Base-by-base conservation (phyloP, 192 early-diverging fungal species). In the Backusella westeae region DNA sequence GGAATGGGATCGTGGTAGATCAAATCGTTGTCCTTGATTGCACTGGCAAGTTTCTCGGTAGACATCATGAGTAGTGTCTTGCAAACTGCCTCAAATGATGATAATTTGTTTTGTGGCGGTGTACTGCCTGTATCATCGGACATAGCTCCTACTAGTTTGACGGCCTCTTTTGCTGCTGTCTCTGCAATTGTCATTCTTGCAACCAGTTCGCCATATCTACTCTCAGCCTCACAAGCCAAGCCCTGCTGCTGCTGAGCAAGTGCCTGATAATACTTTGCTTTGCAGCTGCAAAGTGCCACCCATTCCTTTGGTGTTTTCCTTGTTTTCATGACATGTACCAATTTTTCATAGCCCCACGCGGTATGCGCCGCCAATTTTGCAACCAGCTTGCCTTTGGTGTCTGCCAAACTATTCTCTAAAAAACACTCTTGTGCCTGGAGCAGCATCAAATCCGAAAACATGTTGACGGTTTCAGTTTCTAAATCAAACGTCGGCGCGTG, bases 361-460 rank as follows among this genome's bases (percentile, higher is more conserved):
- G 90, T 87, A 75, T 94, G 93, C 73, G 89, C 89, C 0, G 96
- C 95, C 44, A 99, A 85, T 76, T 99, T 98, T 36, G 97, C 90
- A 53, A 97, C 88, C 23, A 97, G 82, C 12, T 86, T 86, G 26
- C 93, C 91, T 79, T 91, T 93, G 80, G 56, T 93, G 81, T 98
- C 95, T 9, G 91, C 69, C 6, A 95, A 77, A 23, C 93, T 90
- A 83, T 95, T 96, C 80, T 96, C 95, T 53, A 96, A 77, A 67
- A 95, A 93, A 74, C 93, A 92, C 81, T 99, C 98, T 76, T 99
- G 98, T 0, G 96, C 96, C 83, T 98, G 97, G 0, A 93, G 93
- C 53, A 98, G 84, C 96, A 97, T 97, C 67, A 97, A 82, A 38
- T 94, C 88, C 29, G 87, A 87, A 17, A 99, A 81, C 66, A 93